Evolutionary conservation across 345 rosid genomes (phyloP).

Genomic region (Lumnitzera littorea): DNA sequence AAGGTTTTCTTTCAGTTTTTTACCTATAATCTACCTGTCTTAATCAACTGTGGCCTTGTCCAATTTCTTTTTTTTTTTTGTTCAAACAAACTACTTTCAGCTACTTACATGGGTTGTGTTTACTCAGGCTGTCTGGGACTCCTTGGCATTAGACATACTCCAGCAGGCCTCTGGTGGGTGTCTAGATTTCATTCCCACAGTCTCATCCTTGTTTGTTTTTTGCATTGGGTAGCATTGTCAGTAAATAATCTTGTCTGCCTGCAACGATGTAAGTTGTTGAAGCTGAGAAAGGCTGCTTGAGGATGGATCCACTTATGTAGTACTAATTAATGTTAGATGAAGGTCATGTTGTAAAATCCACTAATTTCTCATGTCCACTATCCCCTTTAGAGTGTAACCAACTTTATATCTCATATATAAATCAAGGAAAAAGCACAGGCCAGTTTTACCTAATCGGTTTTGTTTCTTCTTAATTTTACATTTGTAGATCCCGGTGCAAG

Average conservation of each 20-base stretch:
- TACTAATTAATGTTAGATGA: no score
- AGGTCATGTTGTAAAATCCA: no score
- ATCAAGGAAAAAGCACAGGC: no score
- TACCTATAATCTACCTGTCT: background rate
- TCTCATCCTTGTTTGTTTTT: no score
- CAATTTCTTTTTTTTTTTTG: background rate
- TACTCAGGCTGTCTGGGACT: constrained; percentile 69
- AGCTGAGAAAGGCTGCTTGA: no score
- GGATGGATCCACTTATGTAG: no score
- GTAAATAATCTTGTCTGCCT: background rate
- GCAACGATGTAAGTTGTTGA: no score
- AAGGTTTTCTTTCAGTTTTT: constrained; percentile 40
- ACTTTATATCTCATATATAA: background rate
- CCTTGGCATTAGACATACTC: constrained; percentile 73
- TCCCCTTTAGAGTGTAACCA: background rate
- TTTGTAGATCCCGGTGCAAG: constrained; percentile 82
- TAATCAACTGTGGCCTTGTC: background rate
- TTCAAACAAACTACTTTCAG: background rate
- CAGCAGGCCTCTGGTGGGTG: constrained; percentile 80
- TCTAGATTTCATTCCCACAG: background rate
- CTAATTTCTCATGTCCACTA: no score
- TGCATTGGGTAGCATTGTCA: background rate
- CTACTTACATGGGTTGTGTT: background rate
- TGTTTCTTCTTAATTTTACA: background rate
- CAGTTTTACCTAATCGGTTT: no score